phyloP scores from a whole-genome alignment of 2,329 filamentous ascomycete species.

The Cladosporium sp. region DNA sequence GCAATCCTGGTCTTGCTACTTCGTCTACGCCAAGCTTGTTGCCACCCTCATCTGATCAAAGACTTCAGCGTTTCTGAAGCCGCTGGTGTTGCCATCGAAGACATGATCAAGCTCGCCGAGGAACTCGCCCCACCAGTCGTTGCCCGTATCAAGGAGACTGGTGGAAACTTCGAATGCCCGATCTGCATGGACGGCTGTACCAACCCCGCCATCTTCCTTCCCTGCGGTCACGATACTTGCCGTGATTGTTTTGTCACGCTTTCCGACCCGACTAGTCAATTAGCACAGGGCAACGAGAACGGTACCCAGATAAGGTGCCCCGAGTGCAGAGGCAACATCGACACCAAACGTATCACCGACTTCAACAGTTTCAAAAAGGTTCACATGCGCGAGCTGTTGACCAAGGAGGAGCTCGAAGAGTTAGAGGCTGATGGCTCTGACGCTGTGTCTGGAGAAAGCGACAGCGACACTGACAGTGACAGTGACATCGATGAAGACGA shows the following conservation, averaged over 20 bases:
- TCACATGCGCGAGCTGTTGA: slow-evolving; percentile 59
- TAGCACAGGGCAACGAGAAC: slow-evolving; percentile 61
- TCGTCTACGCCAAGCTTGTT: slow-evolving; percentile 77
- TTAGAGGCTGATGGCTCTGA: slow-evolving; percentile 35
- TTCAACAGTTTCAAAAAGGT: slow-evolving; percentile 72
- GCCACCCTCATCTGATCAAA: slow-evolving; percentile 70
- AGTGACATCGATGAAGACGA: slow-evolving; percentile 51
- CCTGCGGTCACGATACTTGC: slow-evolving; percentile 81
- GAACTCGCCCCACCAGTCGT: slow-evolving; percentile 62
- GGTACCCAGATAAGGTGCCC: slow-evolving; percentile 65
- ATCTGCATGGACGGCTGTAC: slow-evolving; percentile 75
- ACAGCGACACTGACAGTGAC: slow-evolving; percentile 41
- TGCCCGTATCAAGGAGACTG: slow-evolving; percentile 60
- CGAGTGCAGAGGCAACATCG: slow-evolving; percentile 68
- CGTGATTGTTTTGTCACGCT: slow-evolving; percentile 72
- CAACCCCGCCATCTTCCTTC: slow-evolving; percentile 75
- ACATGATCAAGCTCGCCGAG: slow-evolving; percentile 64
- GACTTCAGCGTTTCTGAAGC: slow-evolving; percentile 60
- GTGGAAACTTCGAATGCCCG: slow-evolving; percentile 70
- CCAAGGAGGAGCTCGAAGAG: slow-evolving; percentile 36
- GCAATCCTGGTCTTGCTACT: slow-evolving; percentile 77
- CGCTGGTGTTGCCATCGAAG: slow-evolving; percentile 52
- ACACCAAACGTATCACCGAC: slow-evolving; percentile 70
- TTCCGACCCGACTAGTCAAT: slow-evolving; percentile 58
- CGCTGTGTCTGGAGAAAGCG: slow-evolving; percentile 49